Evolutionary conservation across 1,284 basidiomycete genomes (phyloP).

Genomic region (Pseudozyma tsukubaensis): DNA sequence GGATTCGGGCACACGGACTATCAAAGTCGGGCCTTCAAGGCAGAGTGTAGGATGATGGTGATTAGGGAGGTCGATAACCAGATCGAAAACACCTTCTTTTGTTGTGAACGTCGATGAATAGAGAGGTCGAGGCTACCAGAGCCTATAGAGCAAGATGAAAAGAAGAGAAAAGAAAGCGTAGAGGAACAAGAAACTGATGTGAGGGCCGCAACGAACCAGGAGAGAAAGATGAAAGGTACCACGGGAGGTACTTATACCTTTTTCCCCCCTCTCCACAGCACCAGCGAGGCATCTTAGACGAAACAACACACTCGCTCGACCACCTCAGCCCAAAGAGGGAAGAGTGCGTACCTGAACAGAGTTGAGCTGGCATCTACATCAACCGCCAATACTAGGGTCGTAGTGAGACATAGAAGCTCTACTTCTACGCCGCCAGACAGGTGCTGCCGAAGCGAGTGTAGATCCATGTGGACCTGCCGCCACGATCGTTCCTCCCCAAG

Average conservation of each 20-base stretch:
- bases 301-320: not conserved
- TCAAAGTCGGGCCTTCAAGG: constrained; percentile 30
- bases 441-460: not conserved
- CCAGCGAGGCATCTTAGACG: not conserved
- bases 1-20: constrained; percentile 14
- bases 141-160: constrained; percentile 17
- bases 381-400: not conserved
- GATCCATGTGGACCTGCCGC: not conserved
- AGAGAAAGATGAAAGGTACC: not conserved
- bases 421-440: not conserved
- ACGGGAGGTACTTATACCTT: constrained; percentile 24
- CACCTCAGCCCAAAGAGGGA: not conserved
- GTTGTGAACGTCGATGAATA: not conserved
- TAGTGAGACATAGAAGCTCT: not conserved
- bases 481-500: no score
- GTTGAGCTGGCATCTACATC: constrained; percentile 27
- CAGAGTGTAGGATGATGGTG: not conserved
- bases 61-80: constrained; percentile 10
- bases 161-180: constrained; percentile 19
- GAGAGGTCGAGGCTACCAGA: constrained; percentile 32
- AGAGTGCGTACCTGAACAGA: constrained; percentile 5
- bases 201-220: constrained; percentile 20
- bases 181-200: constrained; percentile 2
- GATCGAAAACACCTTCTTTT: constrained; percentile 19
- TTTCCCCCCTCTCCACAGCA: not conserved